Evolutionary conservation across 1,284 basidiomycete species (phyloP), one percentile per base, ranked within the genome.

Genomic region (Papiliotrema nemorosa): DNA sequence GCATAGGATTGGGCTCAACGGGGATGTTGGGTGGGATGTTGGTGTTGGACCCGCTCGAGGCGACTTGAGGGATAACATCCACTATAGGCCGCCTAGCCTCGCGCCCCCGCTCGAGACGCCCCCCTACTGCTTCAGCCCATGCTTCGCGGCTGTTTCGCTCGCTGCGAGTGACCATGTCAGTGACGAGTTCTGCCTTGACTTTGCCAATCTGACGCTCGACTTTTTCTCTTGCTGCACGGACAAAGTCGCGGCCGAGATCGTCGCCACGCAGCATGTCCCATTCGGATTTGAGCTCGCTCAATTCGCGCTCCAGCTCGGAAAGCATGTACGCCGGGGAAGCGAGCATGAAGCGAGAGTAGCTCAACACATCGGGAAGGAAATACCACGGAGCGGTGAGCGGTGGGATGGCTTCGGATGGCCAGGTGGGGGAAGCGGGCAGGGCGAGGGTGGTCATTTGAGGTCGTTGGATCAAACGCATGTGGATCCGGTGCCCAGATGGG

Each of bases 391-490:
- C 89, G 1, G 65, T 69, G 59, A 93, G 88, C 14, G 89, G 86
- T 10, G 88, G 85, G n/a, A 97, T 77, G 0, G 91, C 80, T 54
- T 91, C 88, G 3, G 88, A 96, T 13, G 91, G 94, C 92, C 93
- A 99, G 1, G 90, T 90, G 7, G 78, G 69, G 0, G 93, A 94
- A 25, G 89, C 84, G 39, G 94, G 94, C 12, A 99, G 79, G 2
- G 96, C 93, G n/a, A 98, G 80, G 0, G 91, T 96, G 3, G 91
- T 93, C 63, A 96, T 89, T 66, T 90, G 89, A 3, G 93, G 93
- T 6, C 94, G 84, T 64, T 93, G 87, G 60, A 98, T 84, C 4
- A 99, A 81, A 18, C 92, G 85, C 85, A 99, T 87, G 37, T 83
- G 83, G 60, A 94, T 76, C 3, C 54, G 59, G 47, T 73, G 70